These are phyloP conservation scores for Diaporthe aspalathi DNA, from an alignment of 2,329 filamentous ascomycete species.

Conservation along the genomic window DNA sequence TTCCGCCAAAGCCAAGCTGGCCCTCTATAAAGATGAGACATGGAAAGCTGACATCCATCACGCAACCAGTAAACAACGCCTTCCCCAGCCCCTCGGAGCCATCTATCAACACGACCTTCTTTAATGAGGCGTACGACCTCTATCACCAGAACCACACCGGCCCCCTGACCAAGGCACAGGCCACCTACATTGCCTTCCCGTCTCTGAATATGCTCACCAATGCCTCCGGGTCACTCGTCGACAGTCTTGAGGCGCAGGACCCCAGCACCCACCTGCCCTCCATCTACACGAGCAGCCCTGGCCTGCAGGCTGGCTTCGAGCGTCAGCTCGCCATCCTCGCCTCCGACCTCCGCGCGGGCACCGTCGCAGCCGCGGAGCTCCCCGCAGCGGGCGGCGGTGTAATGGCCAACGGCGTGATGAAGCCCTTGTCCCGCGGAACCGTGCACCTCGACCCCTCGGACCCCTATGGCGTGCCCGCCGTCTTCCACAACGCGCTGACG, in stretches of 20 bases:
- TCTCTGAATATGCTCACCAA: slow-evolving; percentile 3
- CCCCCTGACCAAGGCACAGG: slow-evolving; percentile 16
- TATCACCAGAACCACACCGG: slow-evolving; percentile 4
- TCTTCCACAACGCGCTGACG: slow-evolving; percentile 61
- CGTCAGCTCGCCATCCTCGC: slow-evolving; percentile 45
- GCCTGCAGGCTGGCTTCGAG: neutral
- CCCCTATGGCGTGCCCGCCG: slow-evolving; percentile 58
- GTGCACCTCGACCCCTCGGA: slow-evolving; percentile 62
- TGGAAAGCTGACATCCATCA: neutral
- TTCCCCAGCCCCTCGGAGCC: neutral
- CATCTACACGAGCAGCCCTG: neutral
- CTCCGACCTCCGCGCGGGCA: slow-evolving; percentile 51
- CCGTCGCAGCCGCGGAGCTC: slow-evolving; percentile 46
- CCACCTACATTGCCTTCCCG: slow-evolving; percentile 9
- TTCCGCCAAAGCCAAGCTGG: neutral
- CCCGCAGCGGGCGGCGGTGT: slow-evolving; percentile 43
- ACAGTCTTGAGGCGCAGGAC: neutral
- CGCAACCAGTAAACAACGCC: neutral
- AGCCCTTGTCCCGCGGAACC: slow-evolving; percentile 52
- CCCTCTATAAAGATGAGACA: neutral
- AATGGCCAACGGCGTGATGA: slow-evolving; percentile 40
- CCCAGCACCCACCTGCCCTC: neutral
- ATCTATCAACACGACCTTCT: neutral
- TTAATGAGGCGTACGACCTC: slow-evolving; percentile 16
- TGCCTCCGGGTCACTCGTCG: neutral